Evolutionary conservation across 495 filamentous ascomycete species (phyloP).

Genomic region (Lindgomyces ingoldianus): DNA sequence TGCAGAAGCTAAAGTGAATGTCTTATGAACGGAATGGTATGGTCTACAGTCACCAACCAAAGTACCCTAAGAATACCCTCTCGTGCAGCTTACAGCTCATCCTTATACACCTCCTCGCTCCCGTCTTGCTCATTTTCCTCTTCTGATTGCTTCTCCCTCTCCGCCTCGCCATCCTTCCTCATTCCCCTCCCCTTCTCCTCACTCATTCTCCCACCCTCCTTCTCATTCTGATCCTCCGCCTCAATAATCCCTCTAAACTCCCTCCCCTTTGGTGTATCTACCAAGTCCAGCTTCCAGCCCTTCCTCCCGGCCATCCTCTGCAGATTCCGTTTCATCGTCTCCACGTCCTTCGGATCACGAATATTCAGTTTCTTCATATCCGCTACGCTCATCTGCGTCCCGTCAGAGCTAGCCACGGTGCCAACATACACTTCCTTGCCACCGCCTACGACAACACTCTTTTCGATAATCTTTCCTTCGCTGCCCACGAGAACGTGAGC

Average conservation of each 20-base stretch:
- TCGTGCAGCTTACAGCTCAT: constrained; percentile 51
- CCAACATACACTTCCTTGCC: constrained; percentile 52
- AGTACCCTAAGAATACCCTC: background rate
- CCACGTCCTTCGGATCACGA: constrained; percentile 62
- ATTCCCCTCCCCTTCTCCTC: constrained; percentile 17
- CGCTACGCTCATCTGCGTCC: constrained; percentile 56
- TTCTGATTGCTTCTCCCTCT: constrained; percentile 10
- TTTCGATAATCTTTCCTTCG: constrained; percentile 59
- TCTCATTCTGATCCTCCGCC: constrained; percentile 52
- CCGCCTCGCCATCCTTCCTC: constrained; percentile 26
- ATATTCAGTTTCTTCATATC: constrained; percentile 69
- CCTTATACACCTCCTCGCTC: constrained; percentile 57
- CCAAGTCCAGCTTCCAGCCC: constrained; percentile 61
- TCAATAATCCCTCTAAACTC: constrained; percentile 56
- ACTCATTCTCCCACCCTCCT: constrained; percentile 39
- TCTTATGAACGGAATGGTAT: background rate
- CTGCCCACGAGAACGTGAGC: constrained; percentile 58
- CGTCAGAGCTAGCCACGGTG: constrained; percentile 48
- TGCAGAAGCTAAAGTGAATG: no score
- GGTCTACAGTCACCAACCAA: background rate
- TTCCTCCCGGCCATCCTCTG: constrained; percentile 54
- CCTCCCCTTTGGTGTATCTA: constrained; percentile 55
- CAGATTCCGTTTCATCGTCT: constrained; percentile 62
- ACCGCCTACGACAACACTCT: constrained; percentile 58
- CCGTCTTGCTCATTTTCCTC: constrained; percentile 42